Base-by-base conservation (phyloP, 805 yeast species). In the Suhomyces tanzawaensis region DNA sequence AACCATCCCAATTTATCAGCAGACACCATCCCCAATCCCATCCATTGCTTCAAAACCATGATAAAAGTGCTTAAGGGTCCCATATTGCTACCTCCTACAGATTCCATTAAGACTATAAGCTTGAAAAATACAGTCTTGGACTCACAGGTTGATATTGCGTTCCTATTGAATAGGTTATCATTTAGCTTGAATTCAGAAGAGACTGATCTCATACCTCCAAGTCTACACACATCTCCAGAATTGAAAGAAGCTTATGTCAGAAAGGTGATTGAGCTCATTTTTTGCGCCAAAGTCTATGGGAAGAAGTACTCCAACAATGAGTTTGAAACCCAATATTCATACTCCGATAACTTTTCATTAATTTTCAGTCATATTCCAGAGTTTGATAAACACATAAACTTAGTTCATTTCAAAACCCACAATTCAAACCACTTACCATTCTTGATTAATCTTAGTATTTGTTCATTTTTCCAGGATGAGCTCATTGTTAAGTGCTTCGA, bases 21-120 rank as follows among this genome's bases (percentile, higher is more conserved):
- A 0, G 63, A 57, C 8, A 44, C 57, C 1, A 48, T 59, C 1
- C 90, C 95, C 0, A 61, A 76, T 3, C 74, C 80, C 3, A 55
- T 74, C 0, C 75, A 72, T 30, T 82, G 95, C 48, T 64, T 84
- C 16, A 64, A 66, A 34, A 82, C 87, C 0, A 51, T 87, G 13
- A 70, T 74, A 47, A 79, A 77, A 43, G 82, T 84, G 7, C 61
- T 86, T 32, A 76, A 70, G 45, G 90, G 88, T 2, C 91, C 95
- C 0, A 57, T 87, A 16, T 55, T 66, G 7, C 56, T 72, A 17
- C 58, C 53, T 2, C 62, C 72, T 2, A 62, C 57, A 2, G 74
- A 70, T 4, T 76, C 73, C 8, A 59, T 68, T 3, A 81, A 76
- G 49, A 77, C 83, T 0, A 80, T 88, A 26, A 67, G 72, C 42